Conservation (phyloP, 148 eudicot species). For the Vaccinium vitisidaea region DNA sequence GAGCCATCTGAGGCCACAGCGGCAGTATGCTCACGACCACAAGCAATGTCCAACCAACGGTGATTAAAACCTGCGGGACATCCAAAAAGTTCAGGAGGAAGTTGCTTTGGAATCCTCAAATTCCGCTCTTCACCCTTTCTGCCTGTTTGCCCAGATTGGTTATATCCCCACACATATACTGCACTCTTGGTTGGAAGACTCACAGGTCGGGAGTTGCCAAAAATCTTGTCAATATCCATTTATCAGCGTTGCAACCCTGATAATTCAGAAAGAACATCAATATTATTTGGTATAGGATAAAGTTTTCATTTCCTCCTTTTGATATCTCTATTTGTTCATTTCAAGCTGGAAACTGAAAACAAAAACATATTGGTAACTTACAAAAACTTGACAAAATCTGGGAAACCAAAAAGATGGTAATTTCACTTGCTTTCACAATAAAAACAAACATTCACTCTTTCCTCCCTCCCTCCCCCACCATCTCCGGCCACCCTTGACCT, state of each 20-base stretch:
- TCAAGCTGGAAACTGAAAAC: neutral
- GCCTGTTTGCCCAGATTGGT: slow-evolving; percentile 90
- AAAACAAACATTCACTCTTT: neutral
- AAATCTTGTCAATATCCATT: slow-evolving; percentile 67
- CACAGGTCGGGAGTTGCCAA: slow-evolving; percentile 55
- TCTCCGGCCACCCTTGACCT: neutral
- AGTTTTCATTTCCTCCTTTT: neutral
- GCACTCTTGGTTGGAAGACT: slow-evolving; percentile 73
- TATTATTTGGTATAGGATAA: neutral
- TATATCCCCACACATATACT: slow-evolving; percentile 91
- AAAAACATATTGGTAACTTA: neutral
- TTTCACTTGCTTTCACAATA: too few species aligned
- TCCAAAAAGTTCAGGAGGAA: slow-evolving; percentile 86
- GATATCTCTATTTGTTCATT: neutral
- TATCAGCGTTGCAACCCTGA: slow-evolving; percentile 2
- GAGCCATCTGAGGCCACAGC: slow-evolving; percentile 90
- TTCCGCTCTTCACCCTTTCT: slow-evolving; percentile 57
- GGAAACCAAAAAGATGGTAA: too few species aligned
- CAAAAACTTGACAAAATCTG: neutral
- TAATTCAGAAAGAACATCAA: neutral
- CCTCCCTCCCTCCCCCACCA: neutral
- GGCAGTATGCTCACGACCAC: slow-evolving; percentile 96
- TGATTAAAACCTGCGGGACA: slow-evolving; percentile 67
- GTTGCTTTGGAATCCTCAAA: slow-evolving; percentile 89
- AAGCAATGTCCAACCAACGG: slow-evolving; percentile 86